Conservation (phyloP, 768 basidiomycete species). For the Calocera viscosa region DNA sequence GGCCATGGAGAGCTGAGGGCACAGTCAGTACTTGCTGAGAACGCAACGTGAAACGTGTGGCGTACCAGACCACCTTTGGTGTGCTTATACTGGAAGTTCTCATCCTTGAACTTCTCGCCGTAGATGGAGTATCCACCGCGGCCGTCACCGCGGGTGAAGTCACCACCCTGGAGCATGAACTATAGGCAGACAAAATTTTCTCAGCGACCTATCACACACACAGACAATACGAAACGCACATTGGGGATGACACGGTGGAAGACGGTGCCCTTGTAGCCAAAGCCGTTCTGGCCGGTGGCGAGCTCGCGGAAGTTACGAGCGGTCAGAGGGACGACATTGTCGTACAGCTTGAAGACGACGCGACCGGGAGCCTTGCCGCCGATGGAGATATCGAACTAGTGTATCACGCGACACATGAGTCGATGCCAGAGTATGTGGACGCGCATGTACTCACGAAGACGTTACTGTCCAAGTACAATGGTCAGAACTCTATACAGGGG, state of each 20-base stretch:
- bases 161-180: slow-evolving; percentile 80
- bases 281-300: slow-evolving; percentile 30
- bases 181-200: slow-evolving; percentile 20
- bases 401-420: not conserved
- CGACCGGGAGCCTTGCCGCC: slow-evolving; percentile 48
- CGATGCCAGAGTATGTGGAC: not conserved
- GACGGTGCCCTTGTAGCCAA: slow-evolving; percentile 27
- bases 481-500: not conserved
- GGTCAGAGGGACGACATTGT: slow-evolving; percentile 63
- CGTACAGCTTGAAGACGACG: slow-evolving; percentile 76
- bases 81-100: slow-evolving; percentile 30
- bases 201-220: not conserved
- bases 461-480: not conserved
- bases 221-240: slow-evolving; percentile 8
- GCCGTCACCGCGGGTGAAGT: slow-evolving; percentile 48
- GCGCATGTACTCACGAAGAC: not conserved
- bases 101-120: slow-evolving; percentile 46
- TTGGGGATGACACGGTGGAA: slow-evolving; percentile 34
- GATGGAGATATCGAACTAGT: slow-evolving; percentile 36
- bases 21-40: slow-evolving; percentile 14
- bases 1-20: slow-evolving; percentile 43
- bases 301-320: slow-evolving; percentile 75
- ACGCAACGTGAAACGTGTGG: not conserved
- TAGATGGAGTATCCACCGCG: slow-evolving; percentile 47
- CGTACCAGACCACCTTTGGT: slow-evolving; percentile 27